phyloP scores from a whole-genome alignment of 768 basidiomycete species.

The Tricholoma hemisulphureum region DNA sequence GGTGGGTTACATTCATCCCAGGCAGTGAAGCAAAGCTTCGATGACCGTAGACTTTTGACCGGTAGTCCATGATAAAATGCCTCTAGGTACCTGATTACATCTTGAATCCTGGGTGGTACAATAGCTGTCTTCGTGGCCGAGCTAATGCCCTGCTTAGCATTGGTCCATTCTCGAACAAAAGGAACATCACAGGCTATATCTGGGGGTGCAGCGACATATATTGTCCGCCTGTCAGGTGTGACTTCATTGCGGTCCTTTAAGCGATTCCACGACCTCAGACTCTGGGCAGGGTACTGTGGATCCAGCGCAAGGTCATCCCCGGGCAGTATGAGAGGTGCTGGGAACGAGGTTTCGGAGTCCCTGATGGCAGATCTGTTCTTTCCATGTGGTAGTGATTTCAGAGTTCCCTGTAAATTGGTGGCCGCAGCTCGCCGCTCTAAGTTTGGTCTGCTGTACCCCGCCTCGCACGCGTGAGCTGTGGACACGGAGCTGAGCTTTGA shows the following conservation, averaged over 20 bases:
- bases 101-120: slow-evolving; percentile 17
- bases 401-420: not conserved
- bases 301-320: slow-evolving; percentile 34
- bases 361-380: not conserved
- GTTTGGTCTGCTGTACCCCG: not conserved
- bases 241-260: slow-evolving; percentile 32
- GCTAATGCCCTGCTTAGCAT: slow-evolving; percentile 6
- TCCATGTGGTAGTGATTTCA: not conserved
- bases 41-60: slow-evolving; percentile 22
- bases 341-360: slow-evolving; percentile 18
- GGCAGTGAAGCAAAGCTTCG: slow-evolving; percentile 20
- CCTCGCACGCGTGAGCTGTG: not conserved
- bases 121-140: slow-evolving; percentile 1
- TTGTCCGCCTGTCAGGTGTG: slow-evolving; percentile 21
- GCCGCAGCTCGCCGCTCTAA: slow-evolving; percentile 6
- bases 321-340: slow-evolving; percentile 32
- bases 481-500: not conserved
- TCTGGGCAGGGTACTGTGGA: slow-evolving; percentile 34
- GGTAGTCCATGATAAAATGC: slow-evolving; percentile 35
- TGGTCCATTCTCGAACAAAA: slow-evolving; percentile 25
- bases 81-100: slow-evolving; percentile 28
- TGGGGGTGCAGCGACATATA: slow-evolving; percentile 35
- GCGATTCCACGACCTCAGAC: slow-evolving; percentile 28
- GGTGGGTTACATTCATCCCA: slow-evolving; percentile 22
- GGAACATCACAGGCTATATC: slow-evolving; percentile 18